A percentile compares a stretch with the other conserved stretches of the same genome.
phyloP scores from a whole-genome alignment of 176 grass and related monocot species.

The Areca catechu region DNA sequence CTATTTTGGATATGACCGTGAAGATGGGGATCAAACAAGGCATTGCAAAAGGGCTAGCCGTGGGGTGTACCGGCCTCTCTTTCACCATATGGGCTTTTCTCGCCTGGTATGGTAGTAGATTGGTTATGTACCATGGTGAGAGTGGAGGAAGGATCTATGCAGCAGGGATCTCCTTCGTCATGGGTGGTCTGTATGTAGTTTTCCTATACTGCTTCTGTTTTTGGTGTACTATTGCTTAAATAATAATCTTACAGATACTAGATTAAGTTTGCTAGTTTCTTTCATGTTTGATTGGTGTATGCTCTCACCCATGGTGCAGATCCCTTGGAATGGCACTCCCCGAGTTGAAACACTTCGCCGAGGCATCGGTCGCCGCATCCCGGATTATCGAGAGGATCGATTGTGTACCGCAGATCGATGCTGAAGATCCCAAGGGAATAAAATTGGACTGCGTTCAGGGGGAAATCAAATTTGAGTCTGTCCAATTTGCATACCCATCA shows the following conservation, averaged over 20 bases:
- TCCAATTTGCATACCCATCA: constrained; percentile 74
- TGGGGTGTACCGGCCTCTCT: constrained; percentile 70
- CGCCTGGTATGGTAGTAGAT: constrained; percentile 78
- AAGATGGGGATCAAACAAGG: constrained; percentile 92
- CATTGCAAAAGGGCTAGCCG: constrained; percentile 79
- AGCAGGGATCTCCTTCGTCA: constrained; percentile 86
- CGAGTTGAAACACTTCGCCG: constrained; percentile 89
- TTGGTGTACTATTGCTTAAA: not conserved
- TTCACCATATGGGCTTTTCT: constrained; percentile 95
- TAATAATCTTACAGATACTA: too few species aligned
- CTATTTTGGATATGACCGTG: constrained; percentile 59
- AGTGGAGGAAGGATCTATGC: constrained; percentile 89
- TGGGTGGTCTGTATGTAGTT: constrained; percentile 82
- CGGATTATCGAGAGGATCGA: constrained; percentile 72
- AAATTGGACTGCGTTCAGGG: constrained; percentile 44
- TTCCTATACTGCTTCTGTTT: not conserved
- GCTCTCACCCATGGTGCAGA: constrained; percentile 25
- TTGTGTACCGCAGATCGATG: constrained; percentile 55
- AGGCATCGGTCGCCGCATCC: constrained; percentile 76
- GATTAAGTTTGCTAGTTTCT: too few species aligned
- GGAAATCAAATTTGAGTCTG: constrained; percentile 55
- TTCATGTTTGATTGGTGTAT: too few species aligned
- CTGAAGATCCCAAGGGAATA: constrained; percentile 48
- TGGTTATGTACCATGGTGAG: constrained; percentile 79
- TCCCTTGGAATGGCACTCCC: constrained; percentile 95